Evolutionary conservation across 148 eudicot species (phyloP), one percentile per base, ranked within the genome.

Genomic region (Nyssa sinensis): DNA sequence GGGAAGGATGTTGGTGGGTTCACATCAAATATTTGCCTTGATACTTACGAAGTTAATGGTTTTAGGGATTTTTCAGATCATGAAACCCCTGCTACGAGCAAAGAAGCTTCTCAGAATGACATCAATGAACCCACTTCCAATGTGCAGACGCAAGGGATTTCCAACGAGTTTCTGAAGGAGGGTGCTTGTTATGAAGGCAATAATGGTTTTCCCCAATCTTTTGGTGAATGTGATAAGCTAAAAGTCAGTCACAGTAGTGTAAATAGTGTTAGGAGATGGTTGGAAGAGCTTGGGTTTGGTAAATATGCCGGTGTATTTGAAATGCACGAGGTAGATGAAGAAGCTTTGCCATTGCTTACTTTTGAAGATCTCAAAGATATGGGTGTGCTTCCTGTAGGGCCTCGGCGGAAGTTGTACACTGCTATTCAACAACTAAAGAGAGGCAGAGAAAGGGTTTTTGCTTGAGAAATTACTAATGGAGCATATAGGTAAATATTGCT

Each of bases 291-390:
- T 0, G 77, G 77, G 8, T 66, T 74, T 66, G 71, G 71, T 25
- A 74, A 67, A 16, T 74, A 64, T 55, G 71, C 71, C 25, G 64
- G 28, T n/a, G 14, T 74, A 68, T 74, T 74, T 57, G 71, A 74
- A 55, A 55, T 66, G 55, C 77, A 74, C n/a, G 77, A 74, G 63
- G 77, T 74, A 30, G 77, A 74, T 66, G 51, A 66, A 64, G 71
- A 65, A 53, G 71, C 71, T 49, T 35, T 74, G 71, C 71, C 71
- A 17, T 74, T 74, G 29, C 77, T 74, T 23, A 74, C 77, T 16
- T 53, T 74, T 25, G 77, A 74, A 51, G 77, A 74, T 74, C 71
- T 74, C 53, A 74, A 55, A 33, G 77, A 74, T 29, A 74, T 74
- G 77, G 77, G 77, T 29, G 63, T 74, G 37, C 70, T 65, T 33